phyloP scores from a whole-genome alignment of 202 grass and related monocot genomes.

The Thinopyrum obtusiflorum region DNA sequence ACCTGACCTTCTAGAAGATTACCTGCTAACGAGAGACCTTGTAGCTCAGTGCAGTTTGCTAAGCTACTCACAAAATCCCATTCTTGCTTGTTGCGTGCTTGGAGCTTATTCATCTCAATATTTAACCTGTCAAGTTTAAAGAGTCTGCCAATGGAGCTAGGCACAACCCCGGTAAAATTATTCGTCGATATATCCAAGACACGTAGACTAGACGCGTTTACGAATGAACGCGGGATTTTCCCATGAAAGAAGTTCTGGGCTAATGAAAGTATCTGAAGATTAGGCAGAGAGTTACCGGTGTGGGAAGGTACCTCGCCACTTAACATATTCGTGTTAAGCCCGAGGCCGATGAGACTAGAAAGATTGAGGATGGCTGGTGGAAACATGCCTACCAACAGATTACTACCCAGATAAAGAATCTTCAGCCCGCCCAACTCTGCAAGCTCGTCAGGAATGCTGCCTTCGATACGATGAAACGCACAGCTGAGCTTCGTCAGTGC shows the following conservation, averaged over 20 bases:
- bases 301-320: conserved; percentile 5
- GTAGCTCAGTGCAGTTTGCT: conserved; percentile 25
- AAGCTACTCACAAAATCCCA: conserved; percentile 37
- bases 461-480: neutral
- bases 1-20: conserved; percentile 25
- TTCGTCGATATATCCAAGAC: conserved; percentile 16
- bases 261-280: neutral
- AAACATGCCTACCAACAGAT: conserved; percentile 18
- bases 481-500: neutral
- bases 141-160: conserved; percentile 34
- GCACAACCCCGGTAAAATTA: conserved; percentile 28
- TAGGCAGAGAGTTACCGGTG: conserved; percentile 5
- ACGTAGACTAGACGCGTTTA: neutral
- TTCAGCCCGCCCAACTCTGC: neutral
- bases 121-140: conserved; percentile 4
- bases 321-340: neutral
- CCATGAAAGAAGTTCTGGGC: conserved; percentile 30
- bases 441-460: conserved; percentile 28
- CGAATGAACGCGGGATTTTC: conserved; percentile 17
- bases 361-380: conserved; percentile 22
- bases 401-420: neutral
- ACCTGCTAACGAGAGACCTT: neutral
- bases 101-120: conserved; percentile 29
- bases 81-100: conserved; percentile 20
- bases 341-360: neutral